These are phyloP conservation scores for Fusarium foetens DNA, from an alignment of 2,329 filamentous ascomycete species.

Conservation along the genomic window DNA sequence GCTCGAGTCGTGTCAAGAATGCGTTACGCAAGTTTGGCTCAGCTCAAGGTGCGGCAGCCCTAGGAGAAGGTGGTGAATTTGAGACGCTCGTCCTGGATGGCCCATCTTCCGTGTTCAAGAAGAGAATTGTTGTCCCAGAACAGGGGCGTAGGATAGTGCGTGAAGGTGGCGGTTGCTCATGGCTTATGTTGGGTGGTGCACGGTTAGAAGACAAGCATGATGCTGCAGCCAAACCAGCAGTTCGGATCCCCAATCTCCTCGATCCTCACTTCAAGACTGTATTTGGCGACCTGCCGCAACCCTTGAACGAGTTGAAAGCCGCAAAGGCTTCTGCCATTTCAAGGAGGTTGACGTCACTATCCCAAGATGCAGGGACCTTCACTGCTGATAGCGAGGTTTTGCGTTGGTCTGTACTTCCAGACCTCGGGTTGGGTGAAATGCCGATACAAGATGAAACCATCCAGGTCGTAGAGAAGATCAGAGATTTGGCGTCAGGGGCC, in stretches of 20 bases:
- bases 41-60: conserved; percentile 70
- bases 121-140: conserved; percentile 71
- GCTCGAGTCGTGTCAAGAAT: conserved; percentile 58
- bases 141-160: conserved; percentile 62
- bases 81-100: conserved; percentile 91
- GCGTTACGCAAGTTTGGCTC: conserved; percentile 75
- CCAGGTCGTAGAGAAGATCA: conserved; percentile 60
- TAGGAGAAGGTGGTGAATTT: conserved; percentile 96
- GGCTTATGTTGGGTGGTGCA: conserved; percentile 71
- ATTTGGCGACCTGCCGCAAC: conserved; percentile 47
- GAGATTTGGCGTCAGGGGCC: conserved; percentile 50
- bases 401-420: conserved; percentile 55
- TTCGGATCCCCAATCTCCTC: conserved; percentile 72
- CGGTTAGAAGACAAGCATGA: conserved; percentile 58
- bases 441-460: conserved; percentile 60
- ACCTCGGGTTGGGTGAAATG: conserved; percentile 30
- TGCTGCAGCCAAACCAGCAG: conserved; percentile 29
- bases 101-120: conserved; percentile 76
- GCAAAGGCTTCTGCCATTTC: conserved; percentile 6
- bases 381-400: conserved; percentile 36
- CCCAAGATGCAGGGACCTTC: conserved; percentile 11
- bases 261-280: conserved; percentile 68
- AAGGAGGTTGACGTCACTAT: conserved; percentile 1
- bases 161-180: conserved; percentile 82
- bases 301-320: conserved; percentile 9